phyloP scores from a whole-genome alignment of 73 alveolate species.

The Symbiodinium pilosum region DNA sequence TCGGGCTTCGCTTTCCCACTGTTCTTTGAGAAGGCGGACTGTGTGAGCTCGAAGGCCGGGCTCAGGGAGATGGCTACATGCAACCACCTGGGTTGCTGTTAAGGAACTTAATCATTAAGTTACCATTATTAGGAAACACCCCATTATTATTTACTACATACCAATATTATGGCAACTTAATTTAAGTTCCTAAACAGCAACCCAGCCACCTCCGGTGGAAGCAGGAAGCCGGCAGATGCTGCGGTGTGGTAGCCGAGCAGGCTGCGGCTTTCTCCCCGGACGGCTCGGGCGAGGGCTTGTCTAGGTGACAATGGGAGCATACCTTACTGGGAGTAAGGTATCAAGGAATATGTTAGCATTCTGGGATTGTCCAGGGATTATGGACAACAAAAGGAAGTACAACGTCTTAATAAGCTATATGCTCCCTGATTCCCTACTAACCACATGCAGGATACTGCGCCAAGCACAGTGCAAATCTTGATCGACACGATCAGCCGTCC shows the following conservation, averaged over 20 bases:
- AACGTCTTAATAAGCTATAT: background rate
- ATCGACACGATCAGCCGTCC: constrained; percentile 89
- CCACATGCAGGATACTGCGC: no score
- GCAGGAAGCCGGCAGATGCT: constrained; percentile 93
- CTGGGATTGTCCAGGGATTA: background rate
- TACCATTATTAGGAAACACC: background rate
- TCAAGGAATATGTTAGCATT: background rate
- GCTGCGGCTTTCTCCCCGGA: constrained; percentile 43
- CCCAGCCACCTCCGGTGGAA: constrained; percentile 94
- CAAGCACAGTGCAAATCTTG: constrained; percentile 32
- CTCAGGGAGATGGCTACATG: constrained; percentile 82
- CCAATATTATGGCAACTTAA: no score
- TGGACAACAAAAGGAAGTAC: background rate
- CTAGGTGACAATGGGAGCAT: constrained; percentile 80
- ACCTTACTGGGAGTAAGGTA: no score
- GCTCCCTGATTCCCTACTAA: background rate
- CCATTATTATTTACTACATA: no score
- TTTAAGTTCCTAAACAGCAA: no score
- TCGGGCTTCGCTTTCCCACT: constrained; percentile 82
- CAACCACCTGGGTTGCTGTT: no score
- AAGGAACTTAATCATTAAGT: no score
- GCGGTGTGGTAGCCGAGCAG: constrained; percentile 80
- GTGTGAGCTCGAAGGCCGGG: constrained; percentile 90
- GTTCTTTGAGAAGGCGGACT: constrained; percentile 77
- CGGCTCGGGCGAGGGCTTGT: constrained; percentile 54